Percentiles rank a stretch among this genome's conserved stretches.
These are phyloP conservation scores for Fusarium temperatum DNA, from an alignment of 2,329 filamentous ascomycete species.

Conservation along the genomic window DNA sequence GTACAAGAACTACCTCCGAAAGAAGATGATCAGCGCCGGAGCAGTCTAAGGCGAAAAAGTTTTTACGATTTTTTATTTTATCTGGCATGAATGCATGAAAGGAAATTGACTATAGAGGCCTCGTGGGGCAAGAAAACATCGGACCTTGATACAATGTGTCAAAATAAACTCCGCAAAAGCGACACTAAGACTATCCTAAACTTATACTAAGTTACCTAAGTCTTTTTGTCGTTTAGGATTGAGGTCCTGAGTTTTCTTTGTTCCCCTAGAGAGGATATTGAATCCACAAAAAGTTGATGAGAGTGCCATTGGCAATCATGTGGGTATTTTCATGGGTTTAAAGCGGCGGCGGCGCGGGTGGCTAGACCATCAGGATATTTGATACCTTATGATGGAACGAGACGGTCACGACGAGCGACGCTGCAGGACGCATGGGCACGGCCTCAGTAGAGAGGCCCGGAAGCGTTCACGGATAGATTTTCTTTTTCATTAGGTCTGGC, in stretches of 20 bases:
- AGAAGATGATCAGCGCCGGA: constrained; percentile 95
- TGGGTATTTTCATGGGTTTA: constrained; percentile 44
- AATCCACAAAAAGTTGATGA: constrained; percentile 44
- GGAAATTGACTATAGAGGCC: constrained; percentile 44
- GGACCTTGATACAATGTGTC: too few species aligned
- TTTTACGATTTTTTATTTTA: constrained; percentile 27
- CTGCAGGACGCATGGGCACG: constrained; percentile 43
- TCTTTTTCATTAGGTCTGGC: constrained; percentile 42
- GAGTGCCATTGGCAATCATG: constrained; percentile 37
- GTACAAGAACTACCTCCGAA: constrained; percentile 98
- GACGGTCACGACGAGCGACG: constrained; percentile 38
- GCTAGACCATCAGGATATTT: constrained; percentile 41
- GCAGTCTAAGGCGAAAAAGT: constrained; percentile 71
- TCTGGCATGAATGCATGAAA: constrained; percentile 32
- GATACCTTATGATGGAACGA: constrained; percentile 36
- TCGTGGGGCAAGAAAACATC: too few species aligned
- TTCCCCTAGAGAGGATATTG: constrained; percentile 5
- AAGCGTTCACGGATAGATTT: constrained; percentile 47
- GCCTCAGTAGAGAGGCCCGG: constrained; percentile 44
- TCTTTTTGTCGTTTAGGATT: too few species aligned
- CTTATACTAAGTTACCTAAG: too few species aligned
- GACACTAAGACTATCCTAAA: too few species aligned
- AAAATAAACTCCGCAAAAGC: too few species aligned
- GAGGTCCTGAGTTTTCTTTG: too few species aligned
- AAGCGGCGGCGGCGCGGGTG: constrained; percentile 36